These are phyloP conservation scores for Porphyra umbilicalis DNA, from an alignment of 31 red algal genomes.

Conservation along the genomic window DNA sequence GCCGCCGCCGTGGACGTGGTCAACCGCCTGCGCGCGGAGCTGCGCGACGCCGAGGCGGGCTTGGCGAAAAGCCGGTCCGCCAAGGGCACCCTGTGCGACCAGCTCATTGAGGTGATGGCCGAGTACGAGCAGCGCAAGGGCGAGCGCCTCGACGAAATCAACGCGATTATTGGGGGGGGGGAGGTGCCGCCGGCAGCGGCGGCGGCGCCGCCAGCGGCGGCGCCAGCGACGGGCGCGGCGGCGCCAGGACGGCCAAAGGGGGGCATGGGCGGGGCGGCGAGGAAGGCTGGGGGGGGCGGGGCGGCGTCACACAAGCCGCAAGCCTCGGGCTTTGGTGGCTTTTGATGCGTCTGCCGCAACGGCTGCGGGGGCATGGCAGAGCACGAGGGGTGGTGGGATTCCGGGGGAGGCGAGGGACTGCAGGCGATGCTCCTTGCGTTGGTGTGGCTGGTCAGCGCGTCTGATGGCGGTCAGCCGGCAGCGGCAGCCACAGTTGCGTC, in stretches of 20 bases:
- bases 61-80: constrained; percentile 16
- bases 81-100: constrained; percentile 53
- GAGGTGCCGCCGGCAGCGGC: no score
- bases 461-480: no score
- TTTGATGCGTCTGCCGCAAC: not conserved
- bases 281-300: not conserved
- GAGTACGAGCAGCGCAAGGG: constrained; percentile 82
- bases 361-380: not conserved
- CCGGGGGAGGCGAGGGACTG: no score
- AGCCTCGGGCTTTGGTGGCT: not conserved
- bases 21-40: constrained; percentile 45
- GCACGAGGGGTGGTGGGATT: no score
- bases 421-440: no score
- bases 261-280: not conserved
- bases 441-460: not conserved
- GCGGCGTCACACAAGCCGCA: not conserved
- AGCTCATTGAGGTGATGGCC: constrained; percentile 73
- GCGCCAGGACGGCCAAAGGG: not conserved
- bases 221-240: not conserved
- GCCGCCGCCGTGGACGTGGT: constrained; percentile 36
- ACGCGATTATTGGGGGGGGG: constrained; percentile 48
- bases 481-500: no score
- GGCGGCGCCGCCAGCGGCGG: not conserved
- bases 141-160: constrained; percentile 74
- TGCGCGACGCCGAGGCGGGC: constrained; percentile 40